phyloP scores from a whole-genome alignment of 306 rosid genomes.

The Lupinus albus region DNA sequence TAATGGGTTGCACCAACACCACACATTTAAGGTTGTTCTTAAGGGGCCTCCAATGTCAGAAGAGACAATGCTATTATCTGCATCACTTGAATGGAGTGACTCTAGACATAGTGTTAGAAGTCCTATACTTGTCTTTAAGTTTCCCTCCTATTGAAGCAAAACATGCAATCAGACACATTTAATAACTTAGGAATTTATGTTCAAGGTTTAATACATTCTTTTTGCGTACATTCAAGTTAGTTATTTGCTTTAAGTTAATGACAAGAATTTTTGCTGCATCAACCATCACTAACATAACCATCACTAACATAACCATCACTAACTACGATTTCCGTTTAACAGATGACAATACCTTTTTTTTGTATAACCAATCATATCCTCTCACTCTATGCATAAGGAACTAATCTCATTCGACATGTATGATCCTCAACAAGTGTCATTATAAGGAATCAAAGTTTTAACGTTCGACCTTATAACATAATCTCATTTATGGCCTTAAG shows the following conservation, averaged over 20 bases:
- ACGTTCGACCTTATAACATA: too few relatives aligned
- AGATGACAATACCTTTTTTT: too few relatives aligned
- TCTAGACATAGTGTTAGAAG: constrained; percentile 59
- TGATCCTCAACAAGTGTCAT: too few relatives aligned
- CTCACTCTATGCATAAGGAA: too few relatives aligned
- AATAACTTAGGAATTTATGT: constrained; percentile 1
- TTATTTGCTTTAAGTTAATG: constrained; percentile 30
- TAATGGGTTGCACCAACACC: constrained; percentile 36
- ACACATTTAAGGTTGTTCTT: constrained; percentile 60
- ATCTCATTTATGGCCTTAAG: too few relatives aligned
- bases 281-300: not conserved
- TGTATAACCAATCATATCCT: too few relatives aligned
- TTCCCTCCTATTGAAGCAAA: not conserved
- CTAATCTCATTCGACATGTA: too few relatives aligned
- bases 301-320: not conserved
- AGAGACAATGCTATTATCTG: constrained; percentile 27
- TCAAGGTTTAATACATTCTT: not conserved
- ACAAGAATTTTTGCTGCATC: constrained; percentile 2
- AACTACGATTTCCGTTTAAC: too few relatives aligned
- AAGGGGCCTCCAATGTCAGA: constrained; percentile 48
- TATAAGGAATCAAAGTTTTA: too few relatives aligned
- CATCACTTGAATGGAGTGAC: constrained; percentile 70
- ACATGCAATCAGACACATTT: not conserved
- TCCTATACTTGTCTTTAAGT: constrained; percentile 55
- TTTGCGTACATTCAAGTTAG: constrained; percentile 23